Evolutionary conservation across 2,329 filamentous ascomycete species (phyloP), one percentile per base, ranked within the genome.

Genomic region (Fusarium floridanum): DNA sequence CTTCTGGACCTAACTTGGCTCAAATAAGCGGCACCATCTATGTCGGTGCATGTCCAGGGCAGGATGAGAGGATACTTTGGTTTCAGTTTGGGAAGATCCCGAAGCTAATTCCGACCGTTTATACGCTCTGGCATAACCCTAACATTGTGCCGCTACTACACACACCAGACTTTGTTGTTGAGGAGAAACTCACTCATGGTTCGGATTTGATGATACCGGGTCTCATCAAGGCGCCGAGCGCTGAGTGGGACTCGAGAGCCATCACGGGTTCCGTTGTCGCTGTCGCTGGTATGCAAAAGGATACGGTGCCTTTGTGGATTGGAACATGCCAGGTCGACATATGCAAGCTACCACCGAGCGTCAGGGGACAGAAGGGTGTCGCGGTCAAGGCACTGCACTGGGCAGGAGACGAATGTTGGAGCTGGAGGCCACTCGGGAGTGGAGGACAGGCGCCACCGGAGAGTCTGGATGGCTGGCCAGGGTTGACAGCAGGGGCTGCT

Each of bases 61-160:
- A 74, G 24, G 73, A 76, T 27, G 75, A 77, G 57, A 76, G 75
- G 36, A 66, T 77, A 16, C 75, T 77, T 16, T 77, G 75, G 75
- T 77, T 77, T 27, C 75, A 77, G 61, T 63, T 65, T 1, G 75
- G 75, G 5, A 77, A 77, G 66, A 77, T 69, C 9, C 71, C 75
- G 2, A 63, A 37, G n/a, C 20, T 77, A 50, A 77, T 77, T 69
- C 75, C 75, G 8, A 77, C 75, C 2, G 71, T 77, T 5, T 77
- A 77, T 4, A 77, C 75, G 4, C 60, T 77, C 41, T 77, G 75
- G 75, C 73, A 66, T 10, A 76, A 77, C 59, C 75, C 75, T 24
- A 63, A 68, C 11, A 68, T 77, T 32, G 37, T 77, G 16, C 75
- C 75, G 3, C 75, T 77, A 6, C 27, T 77, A 0, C 75, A 77